A percentile compares a stretch with the other conserved stretches of the same genome.
These are phyloP conservation scores for Prorocentrum cordatum DNA, from an alignment of 169 alveolate genomes.

Conservation along the genomic window DNA sequence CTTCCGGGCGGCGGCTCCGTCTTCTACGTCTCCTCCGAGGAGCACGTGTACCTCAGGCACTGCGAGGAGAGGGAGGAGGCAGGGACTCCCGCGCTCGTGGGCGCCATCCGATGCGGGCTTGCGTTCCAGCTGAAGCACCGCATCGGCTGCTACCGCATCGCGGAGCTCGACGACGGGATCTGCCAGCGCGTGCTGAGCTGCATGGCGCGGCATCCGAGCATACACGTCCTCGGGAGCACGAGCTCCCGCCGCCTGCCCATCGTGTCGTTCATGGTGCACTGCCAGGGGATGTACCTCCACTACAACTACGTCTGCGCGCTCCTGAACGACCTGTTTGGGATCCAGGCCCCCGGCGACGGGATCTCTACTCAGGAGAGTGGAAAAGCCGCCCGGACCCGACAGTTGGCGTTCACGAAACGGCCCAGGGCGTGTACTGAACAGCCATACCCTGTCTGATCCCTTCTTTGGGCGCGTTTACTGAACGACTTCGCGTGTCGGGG, in stretches of 20 bases:
- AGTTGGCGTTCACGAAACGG: too few relatives aligned
- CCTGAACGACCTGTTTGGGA: conserved; percentile 88
- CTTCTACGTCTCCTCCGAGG: conserved; percentile 81
- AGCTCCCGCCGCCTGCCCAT: background rate
- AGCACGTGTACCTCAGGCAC: conserved; percentile 79
- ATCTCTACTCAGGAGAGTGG: too few relatives aligned
- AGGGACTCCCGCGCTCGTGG: conserved; percentile 88
- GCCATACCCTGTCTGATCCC: too few relatives aligned
- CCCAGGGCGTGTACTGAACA: too few relatives aligned
- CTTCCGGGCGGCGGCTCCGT: conserved; percentile 85
- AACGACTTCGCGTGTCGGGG: too few relatives aligned
- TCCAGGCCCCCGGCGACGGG: conserved; percentile 85
- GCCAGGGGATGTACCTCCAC: conserved; percentile 77
- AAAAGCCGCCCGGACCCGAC: too few relatives aligned
- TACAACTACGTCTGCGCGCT: conserved; percentile 84
- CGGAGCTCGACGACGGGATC: background rate
- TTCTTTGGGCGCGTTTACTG: too few relatives aligned
- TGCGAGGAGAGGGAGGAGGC: conserved; percentile 88
- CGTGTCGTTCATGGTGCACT: conserved; percentile 26
- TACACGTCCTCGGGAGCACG: background rate
- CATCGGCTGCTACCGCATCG: too few relatives aligned
- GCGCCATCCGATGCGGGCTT: conserved; percentile 83
- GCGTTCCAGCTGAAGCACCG: conserved; percentile 77
- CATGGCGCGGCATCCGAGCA: background rate
- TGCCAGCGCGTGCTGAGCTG: background rate